Base-by-base conservation (phyloP, 768 basidiomycete species). In the Russula foetens region DNA sequence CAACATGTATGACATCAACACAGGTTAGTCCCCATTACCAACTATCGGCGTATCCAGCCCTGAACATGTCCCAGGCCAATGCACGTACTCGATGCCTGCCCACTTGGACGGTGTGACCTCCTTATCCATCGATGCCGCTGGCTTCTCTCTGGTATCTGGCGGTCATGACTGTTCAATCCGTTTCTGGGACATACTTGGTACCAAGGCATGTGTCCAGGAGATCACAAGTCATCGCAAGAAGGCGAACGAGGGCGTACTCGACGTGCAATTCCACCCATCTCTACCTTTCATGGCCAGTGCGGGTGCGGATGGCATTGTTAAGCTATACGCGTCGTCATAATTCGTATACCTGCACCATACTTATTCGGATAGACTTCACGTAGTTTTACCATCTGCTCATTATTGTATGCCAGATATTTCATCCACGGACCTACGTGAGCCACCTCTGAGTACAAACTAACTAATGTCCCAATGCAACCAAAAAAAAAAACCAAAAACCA, bases 251-350 rank as follows among this genome's bases (percentile, higher is more conserved):
- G 97, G 97, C 43, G 92, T 96, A 23, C 77, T 97, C 63, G 90
- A 85, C 67, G 86, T 96, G 14, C 85, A 88, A 64, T 90, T 90
- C 74, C 90, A 92, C 70, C 84, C 87, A 14, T 81, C 86, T 61
- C 72, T 94, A 58, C 88, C 90, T 29, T 84, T 94, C 69, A 84
- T 97, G 81, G 92, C 88, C 17, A 96, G 91, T 71, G 90, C 91
- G 21, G 96, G 96, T n/a, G 92, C 92, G 14, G 96, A 98, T 74
- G 94, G 95, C 28, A 87, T 92, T 47, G 85, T 98, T 62, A 92
- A 92, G 73, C 77, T 98, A 28, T 97, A 90, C 71, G 88, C 90
- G 63, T 89, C 88, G 68, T 92, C 88, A 75, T 91, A 79, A 78
- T 48, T 48, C 43, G 50, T 48, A 54, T 61, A 58, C 56, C 51